Conservation (phyloP, 2,329 filamentous ascomycete species). For the Microsporum canis region DNA sequence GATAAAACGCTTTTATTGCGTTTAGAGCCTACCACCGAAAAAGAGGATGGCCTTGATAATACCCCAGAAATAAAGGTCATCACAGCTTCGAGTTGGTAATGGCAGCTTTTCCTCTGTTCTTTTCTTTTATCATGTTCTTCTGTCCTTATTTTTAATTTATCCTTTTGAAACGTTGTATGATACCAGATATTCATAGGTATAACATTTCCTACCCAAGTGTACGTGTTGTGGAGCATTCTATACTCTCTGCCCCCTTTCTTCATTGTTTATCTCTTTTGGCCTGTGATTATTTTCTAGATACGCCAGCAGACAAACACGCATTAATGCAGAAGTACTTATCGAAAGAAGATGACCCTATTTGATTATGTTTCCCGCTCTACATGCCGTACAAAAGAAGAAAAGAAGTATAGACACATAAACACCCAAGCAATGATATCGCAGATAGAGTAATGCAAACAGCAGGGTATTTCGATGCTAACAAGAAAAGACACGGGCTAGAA, state of each 20-base stretch:
- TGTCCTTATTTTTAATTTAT: background rate
- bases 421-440: background rate
- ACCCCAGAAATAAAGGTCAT: background rate
- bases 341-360: background rate
- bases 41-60: background rate
- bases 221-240: constrained; percentile 21
- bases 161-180: constrained; percentile 1
- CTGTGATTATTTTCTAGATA: background rate
- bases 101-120: background rate
- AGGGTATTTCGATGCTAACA: too few species aligned
- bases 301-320: background rate
- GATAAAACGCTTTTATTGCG: background rate
- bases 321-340: background rate
- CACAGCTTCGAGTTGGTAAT: background rate
- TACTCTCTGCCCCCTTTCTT: constrained; percentile 16
- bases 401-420: background rate
- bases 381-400: background rate
- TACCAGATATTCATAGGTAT: background rate
- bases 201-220: background rate
- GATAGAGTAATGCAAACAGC: background rate
- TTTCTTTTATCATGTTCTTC: background rate
- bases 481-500: too few species aligned
- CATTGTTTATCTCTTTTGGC: background rate
- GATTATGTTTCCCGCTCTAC: background rate
- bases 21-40: background rate